Evolutionary conservation across 495 filamentous ascomycete species (phyloP).

Genomic region (Penicillium goetzii): DNA sequence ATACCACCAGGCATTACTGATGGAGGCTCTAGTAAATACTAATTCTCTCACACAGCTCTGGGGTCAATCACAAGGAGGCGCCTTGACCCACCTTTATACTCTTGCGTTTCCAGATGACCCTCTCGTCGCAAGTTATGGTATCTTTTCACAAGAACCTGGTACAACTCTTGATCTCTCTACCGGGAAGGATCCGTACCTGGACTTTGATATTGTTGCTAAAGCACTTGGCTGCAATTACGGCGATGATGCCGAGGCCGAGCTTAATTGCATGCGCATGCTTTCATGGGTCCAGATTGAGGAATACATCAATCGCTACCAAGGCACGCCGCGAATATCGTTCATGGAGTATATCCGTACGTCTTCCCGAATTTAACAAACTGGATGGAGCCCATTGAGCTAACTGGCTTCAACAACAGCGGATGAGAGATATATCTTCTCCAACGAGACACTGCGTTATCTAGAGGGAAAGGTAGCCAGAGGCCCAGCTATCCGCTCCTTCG

Average conservation of each 20-base stretch:
- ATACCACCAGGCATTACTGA: background rate
- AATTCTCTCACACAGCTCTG: slow-evolving; percentile 34
- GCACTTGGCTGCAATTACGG: slow-evolving; percentile 48
- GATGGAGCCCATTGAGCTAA: background rate
- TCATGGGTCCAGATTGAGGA: slow-evolving; percentile 39
- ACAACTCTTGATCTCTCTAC: slow-evolving; percentile 12
- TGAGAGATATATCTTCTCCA: slow-evolving; percentile 32
- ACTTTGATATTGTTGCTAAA: slow-evolving; percentile 50
- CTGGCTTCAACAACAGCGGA: slow-evolving; percentile 11
- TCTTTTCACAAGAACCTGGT: slow-evolving; percentile 21
- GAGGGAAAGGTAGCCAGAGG: slow-evolving; percentile 23
- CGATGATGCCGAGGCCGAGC: slow-evolving; percentile 31
- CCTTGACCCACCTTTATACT: slow-evolving; percentile 26
- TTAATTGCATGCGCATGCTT: slow-evolving; percentile 53
- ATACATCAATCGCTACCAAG: slow-evolving; percentile 35
- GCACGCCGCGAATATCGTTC: slow-evolving; percentile 26
- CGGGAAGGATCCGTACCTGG: slow-evolving; percentile 28
- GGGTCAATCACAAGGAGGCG: slow-evolving; percentile 43
- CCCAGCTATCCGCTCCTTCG: slow-evolving; percentile 47
- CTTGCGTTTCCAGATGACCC: slow-evolving; percentile 27
- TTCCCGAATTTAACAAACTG: background rate
- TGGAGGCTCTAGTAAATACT: slow-evolving; percentile 22
- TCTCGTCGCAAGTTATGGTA: slow-evolving; percentile 22
- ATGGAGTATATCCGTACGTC: slow-evolving; percentile 21
- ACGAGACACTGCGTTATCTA: slow-evolving; percentile 42